phyloP scores from a whole-genome alignment of 2,329 filamentous ascomycete species.

The Pestalotiopsis sp. region DNA sequence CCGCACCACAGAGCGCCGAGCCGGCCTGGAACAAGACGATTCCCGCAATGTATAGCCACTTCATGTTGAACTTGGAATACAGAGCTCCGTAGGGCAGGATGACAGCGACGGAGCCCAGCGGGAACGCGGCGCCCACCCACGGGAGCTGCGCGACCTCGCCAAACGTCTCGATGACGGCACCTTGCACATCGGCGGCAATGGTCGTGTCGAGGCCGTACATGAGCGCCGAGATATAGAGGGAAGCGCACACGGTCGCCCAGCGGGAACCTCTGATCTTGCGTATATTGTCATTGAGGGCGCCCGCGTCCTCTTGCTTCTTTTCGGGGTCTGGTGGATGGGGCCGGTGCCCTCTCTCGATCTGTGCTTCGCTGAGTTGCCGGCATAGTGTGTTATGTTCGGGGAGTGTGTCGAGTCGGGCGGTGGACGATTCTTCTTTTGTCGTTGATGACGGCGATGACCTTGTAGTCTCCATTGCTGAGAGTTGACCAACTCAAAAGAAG shows the following conservation, averaged over 20 bases:
- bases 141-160: conserved; percentile 35
- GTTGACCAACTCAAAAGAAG: neutral
- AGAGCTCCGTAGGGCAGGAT: conserved; percentile 36
- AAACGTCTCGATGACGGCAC: conserved; percentile 36
- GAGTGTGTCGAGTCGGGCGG: neutral
- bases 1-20: conserved; percentile 41
- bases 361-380: neutral
- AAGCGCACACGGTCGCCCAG: neutral
- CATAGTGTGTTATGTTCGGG: neutral
- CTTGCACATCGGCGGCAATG: conserved; percentile 47
- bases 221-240: conserved; percentile 15
- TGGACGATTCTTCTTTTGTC: neutral
- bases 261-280: neutral
- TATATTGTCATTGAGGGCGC: neutral
- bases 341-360: neutral
- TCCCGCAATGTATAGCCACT: conserved; percentile 32
- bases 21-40: conserved; percentile 19
- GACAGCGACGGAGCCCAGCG: conserved; percentile 38
- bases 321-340: neutral
- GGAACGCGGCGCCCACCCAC: conserved; percentile 40
- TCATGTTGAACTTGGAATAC: conserved; percentile 42
- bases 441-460: neutral
- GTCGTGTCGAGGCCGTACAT: conserved; percentile 45
- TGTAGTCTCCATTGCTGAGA: neutral
- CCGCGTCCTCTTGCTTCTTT: neutral